Percentiles rank a stretch among this genome's conserved stretches.
These are phyloP conservation scores for Stephania cephalantha DNA, from an alignment of 164 flowering plant genomes.

Conservation along the genomic window DNA sequence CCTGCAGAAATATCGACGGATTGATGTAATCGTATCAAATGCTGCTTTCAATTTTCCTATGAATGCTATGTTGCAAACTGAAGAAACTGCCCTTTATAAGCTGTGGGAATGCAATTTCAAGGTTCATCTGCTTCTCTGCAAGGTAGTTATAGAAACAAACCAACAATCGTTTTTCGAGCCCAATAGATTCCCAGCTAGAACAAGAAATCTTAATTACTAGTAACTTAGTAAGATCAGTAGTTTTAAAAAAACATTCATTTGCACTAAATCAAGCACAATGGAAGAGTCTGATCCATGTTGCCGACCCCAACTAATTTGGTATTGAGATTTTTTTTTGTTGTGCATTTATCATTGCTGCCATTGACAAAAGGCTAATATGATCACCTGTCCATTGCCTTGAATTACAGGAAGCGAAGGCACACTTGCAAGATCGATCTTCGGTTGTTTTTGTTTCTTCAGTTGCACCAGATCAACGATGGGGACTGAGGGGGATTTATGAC, in stretches of 20 bases:
- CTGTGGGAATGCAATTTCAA: neutral
- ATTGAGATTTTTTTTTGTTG: too few relatives aligned
- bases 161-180: too few relatives aligned
- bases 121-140: neutral
- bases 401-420: constrained; percentile 81
- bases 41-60: constrained; percentile 79
- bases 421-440: constrained; percentile 73
- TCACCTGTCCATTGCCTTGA: neutral
- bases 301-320: too few relatives aligned
- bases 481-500: constrained; percentile 82
- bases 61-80: constrained; percentile 48
- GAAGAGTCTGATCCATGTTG: too few relatives aligned
- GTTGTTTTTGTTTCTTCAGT: constrained; percentile 77
- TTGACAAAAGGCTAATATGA: neutral
- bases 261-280: too few relatives aligned
- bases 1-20: constrained; percentile 68
- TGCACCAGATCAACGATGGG: constrained; percentile 46
- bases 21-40: constrained; percentile 83
- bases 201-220: too few relatives aligned
- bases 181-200: too few relatives aligned
- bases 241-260: too few relatives aligned
- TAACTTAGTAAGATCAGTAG: too few relatives aligned
- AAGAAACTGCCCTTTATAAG: constrained; percentile 81
- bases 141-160: neutral
- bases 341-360: too few relatives aligned